Evolutionary conservation across 371 early-diverging fungal genomes (phyloP).

Genomic region (Mortierella sp.): DNA sequence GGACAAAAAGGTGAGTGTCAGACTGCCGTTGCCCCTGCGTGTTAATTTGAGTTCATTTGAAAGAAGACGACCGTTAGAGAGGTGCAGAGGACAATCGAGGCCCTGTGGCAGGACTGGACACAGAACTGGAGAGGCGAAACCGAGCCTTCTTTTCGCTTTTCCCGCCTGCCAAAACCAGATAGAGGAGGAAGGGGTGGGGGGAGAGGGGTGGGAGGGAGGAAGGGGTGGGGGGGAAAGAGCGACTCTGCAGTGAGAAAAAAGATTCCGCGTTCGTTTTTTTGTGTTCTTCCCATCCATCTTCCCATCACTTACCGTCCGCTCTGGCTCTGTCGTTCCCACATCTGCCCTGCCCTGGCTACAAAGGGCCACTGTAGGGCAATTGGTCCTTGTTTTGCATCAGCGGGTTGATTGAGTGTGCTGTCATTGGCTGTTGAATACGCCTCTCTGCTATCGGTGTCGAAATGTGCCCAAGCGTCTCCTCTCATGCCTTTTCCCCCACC

Average conservation of each 20-base stretch:
- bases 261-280: not conserved
- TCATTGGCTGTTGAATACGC: slow-evolving; percentile 4
- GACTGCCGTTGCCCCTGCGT: slow-evolving; percentile 9
- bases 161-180: not conserved
- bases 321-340: not conserved
- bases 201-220: not conserved
- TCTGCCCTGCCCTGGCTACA: not conserved
- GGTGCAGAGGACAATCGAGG: not conserved
- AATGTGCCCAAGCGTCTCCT: slow-evolving; percentile 3
- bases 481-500: not conserved
- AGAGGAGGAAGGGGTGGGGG: not conserved
- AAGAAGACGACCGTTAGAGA: slow-evolving; percentile 10
- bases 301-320: slow-evolving; percentile 13
- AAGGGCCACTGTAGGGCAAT: not conserved
- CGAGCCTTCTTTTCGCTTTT: too few relatives aligned
- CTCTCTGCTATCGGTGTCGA: not conserved
- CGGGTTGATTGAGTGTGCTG: not conserved
- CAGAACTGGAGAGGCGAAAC: too few relatives aligned
- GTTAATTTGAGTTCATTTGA: slow-evolving; percentile 14
- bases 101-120: too few relatives aligned
- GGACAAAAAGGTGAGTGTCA: too few relatives aligned
- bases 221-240: not conserved
- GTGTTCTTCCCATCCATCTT: slow-evolving; percentile 28
- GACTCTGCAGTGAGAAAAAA: slow-evolving; percentile 1
- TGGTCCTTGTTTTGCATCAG: not conserved